These are phyloP conservation scores for Amanita rimosa DNA, from an alignment of 768 basidiomycete species.

Conservation along the genomic window DNA sequence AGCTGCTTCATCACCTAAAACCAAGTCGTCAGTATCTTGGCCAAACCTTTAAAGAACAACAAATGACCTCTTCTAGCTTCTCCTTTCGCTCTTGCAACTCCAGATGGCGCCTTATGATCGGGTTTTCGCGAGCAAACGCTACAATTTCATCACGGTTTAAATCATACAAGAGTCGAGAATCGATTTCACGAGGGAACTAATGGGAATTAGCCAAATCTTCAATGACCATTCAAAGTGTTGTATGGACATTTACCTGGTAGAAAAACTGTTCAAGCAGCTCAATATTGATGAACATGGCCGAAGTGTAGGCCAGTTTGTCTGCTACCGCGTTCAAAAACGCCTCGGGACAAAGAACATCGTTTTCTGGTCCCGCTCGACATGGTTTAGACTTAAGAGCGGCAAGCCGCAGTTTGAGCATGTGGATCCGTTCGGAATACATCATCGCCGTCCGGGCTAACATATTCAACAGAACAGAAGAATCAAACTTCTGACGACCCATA, in stretches of 20 bases:
- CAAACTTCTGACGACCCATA: too few species aligned
- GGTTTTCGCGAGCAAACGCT: constrained; percentile 93
- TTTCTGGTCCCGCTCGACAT: constrained; percentile 81
- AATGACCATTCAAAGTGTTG: constrained; percentile 1
- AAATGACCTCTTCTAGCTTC: constrained; percentile 85
- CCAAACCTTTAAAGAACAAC: neutral
- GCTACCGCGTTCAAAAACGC: constrained; percentile 95
- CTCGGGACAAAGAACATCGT: constrained; percentile 88
- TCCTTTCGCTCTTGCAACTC: constrained; percentile 96
- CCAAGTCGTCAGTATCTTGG: neutral
- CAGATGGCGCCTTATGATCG: constrained; percentile 72
- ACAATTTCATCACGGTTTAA: constrained; percentile 85
- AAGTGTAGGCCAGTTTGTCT: constrained; percentile 92
- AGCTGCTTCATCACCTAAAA: constrained; percentile 91
- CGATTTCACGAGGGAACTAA: constrained; percentile 96
- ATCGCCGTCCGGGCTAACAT: constrained; percentile 83
- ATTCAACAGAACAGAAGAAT: too few species aligned
- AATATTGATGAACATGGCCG: constrained; percentile 98
- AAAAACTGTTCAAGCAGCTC: constrained; percentile 98
- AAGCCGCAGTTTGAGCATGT: constrained; percentile 77
- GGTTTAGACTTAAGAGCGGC: constrained; percentile 81
- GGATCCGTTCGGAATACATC: constrained; percentile 72
- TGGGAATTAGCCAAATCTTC: neutral
- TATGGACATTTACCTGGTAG: constrained; percentile 59
- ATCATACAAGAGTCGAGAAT: constrained; percentile 85